A percentile compares a stretch with the other conserved stretches of the same genome.
Evolutionary conservation across 176 grass and related monocot species (phyloP).

Genomic region (Aegilops tauschii): DNA sequence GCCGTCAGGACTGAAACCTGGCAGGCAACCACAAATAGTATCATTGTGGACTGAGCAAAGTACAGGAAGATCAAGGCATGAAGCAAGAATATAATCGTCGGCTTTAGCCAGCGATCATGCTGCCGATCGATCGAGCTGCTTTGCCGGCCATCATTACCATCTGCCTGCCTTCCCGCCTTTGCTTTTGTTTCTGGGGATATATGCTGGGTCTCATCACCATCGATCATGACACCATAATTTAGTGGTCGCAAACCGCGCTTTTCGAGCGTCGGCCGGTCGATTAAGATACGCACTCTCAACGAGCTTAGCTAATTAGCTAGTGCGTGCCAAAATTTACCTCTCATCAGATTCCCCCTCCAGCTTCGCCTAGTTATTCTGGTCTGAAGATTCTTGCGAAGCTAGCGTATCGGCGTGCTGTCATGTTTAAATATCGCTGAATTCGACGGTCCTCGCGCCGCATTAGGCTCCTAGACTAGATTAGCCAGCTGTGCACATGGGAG

Average conservation of each 20-base stretch:
- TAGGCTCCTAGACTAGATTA: constrained; percentile 5
- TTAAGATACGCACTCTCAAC: not conserved
- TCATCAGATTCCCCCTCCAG: constrained; percentile 35
- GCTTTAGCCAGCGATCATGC: constrained; percentile 25
- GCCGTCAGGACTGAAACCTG: not conserved
- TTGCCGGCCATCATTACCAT: not conserved
- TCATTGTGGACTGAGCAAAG: constrained; percentile 10
- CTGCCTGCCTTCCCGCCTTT: constrained; percentile 18
- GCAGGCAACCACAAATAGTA: not conserved
- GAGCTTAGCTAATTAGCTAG: not conserved
- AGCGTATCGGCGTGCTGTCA: not conserved
- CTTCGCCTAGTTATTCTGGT: not conserved
- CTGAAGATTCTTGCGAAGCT: not conserved
- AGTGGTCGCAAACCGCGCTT: constrained; percentile 8
- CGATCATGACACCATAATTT: constrained; percentile 20
- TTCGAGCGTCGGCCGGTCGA: not conserved
- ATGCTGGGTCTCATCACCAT: not conserved
- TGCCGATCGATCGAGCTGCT: not conserved
- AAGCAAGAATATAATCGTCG: constrained; percentile 29
- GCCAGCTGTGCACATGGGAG: constrained; percentile 7
- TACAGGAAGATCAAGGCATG: constrained; percentile 10
- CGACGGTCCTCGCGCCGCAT: not conserved
- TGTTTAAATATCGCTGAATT: not conserved
- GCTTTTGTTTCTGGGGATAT: constrained; percentile 23
- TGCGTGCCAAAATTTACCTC: constrained; percentile 20